Conservation (phyloP, 192 early-diverging fungal genomes). For the Diversispora epigaea region DNA sequence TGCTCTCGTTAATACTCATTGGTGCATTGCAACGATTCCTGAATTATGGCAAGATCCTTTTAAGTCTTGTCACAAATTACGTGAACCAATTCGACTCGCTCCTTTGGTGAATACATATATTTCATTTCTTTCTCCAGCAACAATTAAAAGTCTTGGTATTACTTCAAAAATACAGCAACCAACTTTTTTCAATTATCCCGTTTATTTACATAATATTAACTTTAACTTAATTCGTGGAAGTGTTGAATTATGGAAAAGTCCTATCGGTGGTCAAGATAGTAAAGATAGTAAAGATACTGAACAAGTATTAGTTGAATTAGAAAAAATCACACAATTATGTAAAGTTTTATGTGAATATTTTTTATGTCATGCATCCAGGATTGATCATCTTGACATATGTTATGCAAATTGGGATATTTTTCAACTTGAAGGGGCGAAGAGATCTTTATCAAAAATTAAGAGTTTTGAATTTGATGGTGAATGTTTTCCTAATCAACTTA, state of each 20-base stretch:
- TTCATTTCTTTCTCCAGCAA: not conserved
- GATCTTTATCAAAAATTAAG: not conserved
- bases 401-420: not conserved
- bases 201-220: not conserved
- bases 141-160: not conserved
- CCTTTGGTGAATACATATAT: not conserved
- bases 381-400: not conserved
- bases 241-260: not conserved
- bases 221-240: not conserved
- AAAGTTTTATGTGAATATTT: not conserved
- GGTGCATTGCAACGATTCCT: not conserved
- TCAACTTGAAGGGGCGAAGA: not conserved
- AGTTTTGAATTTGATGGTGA: not conserved
- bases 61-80: not conserved
- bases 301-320: not conserved
- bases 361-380: not conserved
- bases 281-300: not conserved
- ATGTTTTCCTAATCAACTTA: not conserved
- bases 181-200: not conserved
- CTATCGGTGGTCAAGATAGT: not conserved
- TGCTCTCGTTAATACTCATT: not conserved
- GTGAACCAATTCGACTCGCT: not conserved
- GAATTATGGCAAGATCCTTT: constrained; percentile 3
- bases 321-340: not conserved
- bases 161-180: not conserved